Evolutionary conservation across 805 yeast genomes (phyloP), one percentile per base, ranked within the genome.

Genomic region (Wickerhamomyces pijperi): DNA sequence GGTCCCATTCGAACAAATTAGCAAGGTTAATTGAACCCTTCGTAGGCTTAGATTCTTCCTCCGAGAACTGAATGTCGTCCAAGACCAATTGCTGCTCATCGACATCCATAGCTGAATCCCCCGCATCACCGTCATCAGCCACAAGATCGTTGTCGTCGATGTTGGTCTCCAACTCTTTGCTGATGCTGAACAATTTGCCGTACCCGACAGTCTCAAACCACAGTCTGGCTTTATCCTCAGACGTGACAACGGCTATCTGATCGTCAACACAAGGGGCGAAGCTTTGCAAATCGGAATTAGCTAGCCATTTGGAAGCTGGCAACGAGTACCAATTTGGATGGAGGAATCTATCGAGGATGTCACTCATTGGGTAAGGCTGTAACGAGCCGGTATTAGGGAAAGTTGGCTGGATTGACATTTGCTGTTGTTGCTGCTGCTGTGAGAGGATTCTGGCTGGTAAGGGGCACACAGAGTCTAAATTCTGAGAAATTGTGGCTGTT

Each of bases 211-310:
- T 74, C 42, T 72, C 76, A 23, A 71, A 53, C 78, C 79, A 73
- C 5, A 68, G 61, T 18, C 67, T 54, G 3, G 76, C 72, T 47
- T 71, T 67, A 50, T 70, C 65, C 17, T 67, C 66, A 14, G 70
- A 67, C 20, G 73, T 67, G 12, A 78, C 55, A 3, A 76, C 72
- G 7, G 77, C 65, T 16, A 69, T 70, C 29, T 69, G 67, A 46
- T 79, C 81, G 53, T 79, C 86, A 33, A 67, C 60, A 11, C 70
- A 55, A 4, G 92, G 92, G 0, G 85, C 84, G 65, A 80, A 82
- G 13, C 75, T 65, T 36, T 68, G 62, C 21, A 61, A 56, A n/a
- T 54, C 63, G 39, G 61, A 65, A 41, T 67, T 69, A 38, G 70
- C 68, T 18, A 82, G 57, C 88, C 90, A 82, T 36, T 68, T 68